These are phyloP conservation scores for Corylus avellana DNA, from an alignment of 306 rosid genomes.

Conservation along the genomic window DNA sequence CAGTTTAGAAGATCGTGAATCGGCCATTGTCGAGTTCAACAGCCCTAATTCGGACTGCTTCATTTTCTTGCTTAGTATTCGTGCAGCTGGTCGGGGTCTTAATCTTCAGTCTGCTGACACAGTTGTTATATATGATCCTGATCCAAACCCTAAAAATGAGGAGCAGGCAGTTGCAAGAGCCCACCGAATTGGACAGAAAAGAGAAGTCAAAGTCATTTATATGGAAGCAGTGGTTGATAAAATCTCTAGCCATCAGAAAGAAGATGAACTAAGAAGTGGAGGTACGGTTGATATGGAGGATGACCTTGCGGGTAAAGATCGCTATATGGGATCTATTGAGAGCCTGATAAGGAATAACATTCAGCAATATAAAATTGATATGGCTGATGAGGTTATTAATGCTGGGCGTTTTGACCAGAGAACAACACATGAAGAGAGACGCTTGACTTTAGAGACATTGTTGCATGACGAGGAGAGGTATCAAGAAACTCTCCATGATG, in stretches of 20 bases:
- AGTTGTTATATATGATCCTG: constrained; percentile 95
- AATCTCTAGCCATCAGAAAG: constrained; percentile 86
- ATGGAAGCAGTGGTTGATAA: constrained; percentile 99
- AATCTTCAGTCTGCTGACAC: constrained; percentile 99
- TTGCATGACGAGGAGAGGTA: constrained; percentile 95
- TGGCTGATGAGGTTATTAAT: constrained; percentile 99
- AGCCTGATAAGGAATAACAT: constrained; percentile 93
- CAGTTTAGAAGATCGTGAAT: constrained; percentile 94
- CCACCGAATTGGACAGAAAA: constrained; percentile 94
- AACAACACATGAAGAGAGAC: constrained; percentile 97
- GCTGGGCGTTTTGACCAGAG: constrained; percentile 99
- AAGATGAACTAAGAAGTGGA: constrained; percentile 85
- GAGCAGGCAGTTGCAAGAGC: constrained; percentile 99
- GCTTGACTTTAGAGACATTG: constrained; percentile 88
- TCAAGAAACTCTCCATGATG: constrained; percentile 92
- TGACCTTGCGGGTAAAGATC: constrained; percentile 97
- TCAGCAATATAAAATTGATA: constrained; percentile 96
- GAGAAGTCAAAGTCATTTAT: constrained; percentile 95
- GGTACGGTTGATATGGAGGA: constrained; percentile 80
- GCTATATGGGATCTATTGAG: constrained; percentile 93
- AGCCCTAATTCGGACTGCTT: constrained; percentile 74
- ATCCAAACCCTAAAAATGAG: constrained; percentile 97
- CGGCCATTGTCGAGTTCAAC: constrained; percentile 94
- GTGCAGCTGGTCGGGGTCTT: constrained; percentile 99
- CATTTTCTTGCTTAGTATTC: constrained; percentile 96